phyloP scores from a whole-genome alignment of 1,139 yeast species.

The Saccharomycopsis crataegensis region DNA sequence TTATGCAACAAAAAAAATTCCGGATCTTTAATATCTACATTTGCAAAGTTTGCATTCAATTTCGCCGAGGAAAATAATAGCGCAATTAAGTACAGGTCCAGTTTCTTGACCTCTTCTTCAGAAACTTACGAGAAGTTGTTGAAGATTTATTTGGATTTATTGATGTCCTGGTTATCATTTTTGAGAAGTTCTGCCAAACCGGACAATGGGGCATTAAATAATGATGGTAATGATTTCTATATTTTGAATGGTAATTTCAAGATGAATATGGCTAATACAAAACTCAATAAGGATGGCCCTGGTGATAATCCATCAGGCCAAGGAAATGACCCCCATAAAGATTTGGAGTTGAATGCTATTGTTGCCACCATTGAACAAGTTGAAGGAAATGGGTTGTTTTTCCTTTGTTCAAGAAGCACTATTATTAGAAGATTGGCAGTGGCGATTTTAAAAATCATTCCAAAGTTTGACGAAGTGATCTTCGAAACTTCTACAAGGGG shows the following conservation, averaged over 20 bases:
- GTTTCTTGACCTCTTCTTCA: conserved; percentile 46
- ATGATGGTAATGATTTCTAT: conserved; percentile 17
- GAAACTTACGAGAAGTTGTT: conserved; percentile 53
- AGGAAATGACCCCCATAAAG: conserved; percentile 37
- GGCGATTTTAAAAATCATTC: conserved; percentile 64
- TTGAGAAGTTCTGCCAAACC: conserved; percentile 27
- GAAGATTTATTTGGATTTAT: conserved; percentile 66
- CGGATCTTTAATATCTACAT: conserved; percentile 59
- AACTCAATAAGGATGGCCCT: conserved; percentile 26
- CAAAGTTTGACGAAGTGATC: conserved; percentile 78
- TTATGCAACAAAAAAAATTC: conserved; percentile 66
- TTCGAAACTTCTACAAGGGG: conserved; percentile 37
- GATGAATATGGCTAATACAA: conserved; percentile 22
- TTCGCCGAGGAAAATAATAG: conserved; percentile 3
- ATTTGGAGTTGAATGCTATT: conserved; percentile 69
- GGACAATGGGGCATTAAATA: neutral
- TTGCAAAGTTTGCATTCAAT: conserved; percentile 74
- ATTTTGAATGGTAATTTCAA: conserved; percentile 20
- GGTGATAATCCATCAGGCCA: conserved; percentile 27
- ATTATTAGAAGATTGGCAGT: conserved; percentile 68
- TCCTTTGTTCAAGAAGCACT: conserved; percentile 82
- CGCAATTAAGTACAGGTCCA: conserved; percentile 39
- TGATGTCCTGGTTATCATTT: conserved; percentile 74
- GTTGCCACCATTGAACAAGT: conserved; percentile 86
- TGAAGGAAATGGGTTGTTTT: conserved; percentile 92